Percentiles rank a stretch among this genome's conserved stretches.
phyloP scores from a whole-genome alignment of 176 grass and related monocot genomes.

The Tillandsia fasciculata region DNA sequence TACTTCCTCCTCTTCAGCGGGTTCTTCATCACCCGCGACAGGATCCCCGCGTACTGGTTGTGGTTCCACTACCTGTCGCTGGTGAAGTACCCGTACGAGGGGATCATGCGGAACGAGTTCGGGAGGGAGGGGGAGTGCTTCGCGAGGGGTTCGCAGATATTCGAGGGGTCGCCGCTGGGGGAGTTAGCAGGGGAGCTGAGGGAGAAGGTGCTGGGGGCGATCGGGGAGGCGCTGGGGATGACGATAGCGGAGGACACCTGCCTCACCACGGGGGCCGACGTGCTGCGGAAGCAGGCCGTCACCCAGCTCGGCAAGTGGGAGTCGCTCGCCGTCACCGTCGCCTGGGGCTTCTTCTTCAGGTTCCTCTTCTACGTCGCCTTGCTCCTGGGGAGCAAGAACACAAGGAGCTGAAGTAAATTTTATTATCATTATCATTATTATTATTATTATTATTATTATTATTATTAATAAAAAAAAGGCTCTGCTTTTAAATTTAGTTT shows the following conservation, averaged over 20 bases:
- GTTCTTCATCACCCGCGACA: slow-evolving; percentile 89
- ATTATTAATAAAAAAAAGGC: no score
- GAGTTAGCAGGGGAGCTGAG: slow-evolving; percentile 43
- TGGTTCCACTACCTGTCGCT: slow-evolving; percentile 98
- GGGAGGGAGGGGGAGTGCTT: slow-evolving; percentile 51
- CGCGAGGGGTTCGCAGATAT: slow-evolving; percentile 64
- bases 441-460: no score
- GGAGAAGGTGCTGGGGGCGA: slow-evolving; percentile 40
- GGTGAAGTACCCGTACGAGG: slow-evolving; percentile 87
- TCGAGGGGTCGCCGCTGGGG: slow-evolving; percentile 67
- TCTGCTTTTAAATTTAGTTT: no score
- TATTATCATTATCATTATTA: no score
- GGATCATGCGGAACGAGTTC: slow-evolving; percentile 93
- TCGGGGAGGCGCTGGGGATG: slow-evolving; percentile 44
- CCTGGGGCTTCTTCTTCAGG: slow-evolving; percentile 79
- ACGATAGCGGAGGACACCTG: slow-evolving; percentile 38
- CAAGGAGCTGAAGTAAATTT: slow-evolving; percentile 35
- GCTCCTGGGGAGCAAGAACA: slow-evolving; percentile 83
- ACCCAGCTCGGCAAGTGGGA: slow-evolving; percentile 90
- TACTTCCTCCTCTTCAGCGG: slow-evolving; percentile 95
- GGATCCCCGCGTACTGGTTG: slow-evolving; percentile 78
- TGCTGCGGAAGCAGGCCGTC: slow-evolving; percentile 42
- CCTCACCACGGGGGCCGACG: slow-evolving; percentile 44
- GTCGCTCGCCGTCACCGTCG: slow-evolving; percentile 56
- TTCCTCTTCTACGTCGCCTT: slow-evolving; percentile 81